Conservation (phyloP, 139 green algal species). For the Closterium sp. region DNA sequence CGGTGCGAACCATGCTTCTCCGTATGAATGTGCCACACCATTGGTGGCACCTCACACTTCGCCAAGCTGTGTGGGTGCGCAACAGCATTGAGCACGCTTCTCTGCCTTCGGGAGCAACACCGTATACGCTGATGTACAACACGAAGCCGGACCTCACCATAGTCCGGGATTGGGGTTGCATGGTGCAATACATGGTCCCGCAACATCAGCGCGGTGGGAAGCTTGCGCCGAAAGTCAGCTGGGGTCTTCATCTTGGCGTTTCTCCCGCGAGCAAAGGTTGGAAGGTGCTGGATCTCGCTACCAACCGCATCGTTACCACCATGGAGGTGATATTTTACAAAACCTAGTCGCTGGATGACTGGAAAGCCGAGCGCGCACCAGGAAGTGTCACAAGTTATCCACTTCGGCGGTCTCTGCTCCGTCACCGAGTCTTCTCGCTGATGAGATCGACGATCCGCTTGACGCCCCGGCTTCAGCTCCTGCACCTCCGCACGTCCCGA, state of each 20-base stretch:
- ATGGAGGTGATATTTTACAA: neutral
- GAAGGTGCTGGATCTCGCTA: neutral
- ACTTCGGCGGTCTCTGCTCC: neutral
- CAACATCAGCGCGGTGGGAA: neutral
- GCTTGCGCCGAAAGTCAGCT: neutral
- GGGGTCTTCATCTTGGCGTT: neutral
- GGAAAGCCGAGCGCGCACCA: neutral
- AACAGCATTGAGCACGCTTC: too few relatives aligned
- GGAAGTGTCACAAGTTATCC: too few relatives aligned
- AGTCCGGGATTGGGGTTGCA: neutral
- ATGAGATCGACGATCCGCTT: neutral
- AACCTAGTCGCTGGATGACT: neutral
- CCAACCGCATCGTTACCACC: neutral
- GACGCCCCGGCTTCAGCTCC: too few relatives aligned
- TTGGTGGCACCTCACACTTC: too few relatives aligned
- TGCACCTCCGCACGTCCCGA: too few relatives aligned
- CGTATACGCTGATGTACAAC: too few relatives aligned
- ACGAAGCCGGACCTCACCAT: neutral
- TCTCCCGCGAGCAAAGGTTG: neutral
- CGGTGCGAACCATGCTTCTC: too few relatives aligned
- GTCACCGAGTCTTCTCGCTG: neutral
- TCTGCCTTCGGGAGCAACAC: too few relatives aligned
- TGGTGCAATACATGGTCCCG: neutral
- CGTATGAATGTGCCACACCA: too few relatives aligned
- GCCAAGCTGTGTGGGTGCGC: too few relatives aligned